phyloP scores from a whole-genome alignment of 2,329 filamentous ascomycete genomes.

The Parastagonospora nodorum region DNA sequence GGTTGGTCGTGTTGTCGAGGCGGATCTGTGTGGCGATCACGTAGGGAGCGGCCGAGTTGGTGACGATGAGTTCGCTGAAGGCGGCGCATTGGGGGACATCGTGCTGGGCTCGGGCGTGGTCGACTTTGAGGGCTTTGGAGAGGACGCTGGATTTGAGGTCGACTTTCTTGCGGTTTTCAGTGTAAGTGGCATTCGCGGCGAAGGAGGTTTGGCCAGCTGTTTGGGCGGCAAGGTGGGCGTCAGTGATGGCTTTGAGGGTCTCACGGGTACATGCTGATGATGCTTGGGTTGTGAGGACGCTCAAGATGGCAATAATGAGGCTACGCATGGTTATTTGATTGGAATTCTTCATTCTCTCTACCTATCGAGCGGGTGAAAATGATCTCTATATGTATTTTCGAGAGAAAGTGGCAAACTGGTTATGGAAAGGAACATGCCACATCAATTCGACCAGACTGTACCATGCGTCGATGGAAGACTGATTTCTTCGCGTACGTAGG shows the following conservation, averaged over 20 bases:
- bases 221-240: conserved; percentile 25
- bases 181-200: conserved; percentile 22
- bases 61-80: conserved; percentile 37
- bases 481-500: neutral
- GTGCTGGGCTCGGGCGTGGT: conserved; percentile 31
- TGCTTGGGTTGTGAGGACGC: conserved; percentile 10
- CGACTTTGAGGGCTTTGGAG: conserved; percentile 28
- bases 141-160: conserved; percentile 25
- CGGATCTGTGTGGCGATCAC: conserved; percentile 36
- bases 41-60: conserved; percentile 28
- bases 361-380: neutral
- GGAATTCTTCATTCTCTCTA: neutral
- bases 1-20: conserved; percentile 25
- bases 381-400: neutral
- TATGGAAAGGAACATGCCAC: neutral
- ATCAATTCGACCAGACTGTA: neutral
- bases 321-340: conserved; percentile 4
- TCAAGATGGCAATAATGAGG: neutral
- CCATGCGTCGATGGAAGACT: neutral
- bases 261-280: conserved; percentile 28
- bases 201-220: conserved; percentile 27
- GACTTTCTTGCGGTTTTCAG: conserved; percentile 31
- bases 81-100: conserved; percentile 33
- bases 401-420: neutral
- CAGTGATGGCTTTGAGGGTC: conserved; percentile 23